Conservation (phyloP, 495 filamentous ascomycete species). For the Symbiotaphrina buchneri region DNA sequence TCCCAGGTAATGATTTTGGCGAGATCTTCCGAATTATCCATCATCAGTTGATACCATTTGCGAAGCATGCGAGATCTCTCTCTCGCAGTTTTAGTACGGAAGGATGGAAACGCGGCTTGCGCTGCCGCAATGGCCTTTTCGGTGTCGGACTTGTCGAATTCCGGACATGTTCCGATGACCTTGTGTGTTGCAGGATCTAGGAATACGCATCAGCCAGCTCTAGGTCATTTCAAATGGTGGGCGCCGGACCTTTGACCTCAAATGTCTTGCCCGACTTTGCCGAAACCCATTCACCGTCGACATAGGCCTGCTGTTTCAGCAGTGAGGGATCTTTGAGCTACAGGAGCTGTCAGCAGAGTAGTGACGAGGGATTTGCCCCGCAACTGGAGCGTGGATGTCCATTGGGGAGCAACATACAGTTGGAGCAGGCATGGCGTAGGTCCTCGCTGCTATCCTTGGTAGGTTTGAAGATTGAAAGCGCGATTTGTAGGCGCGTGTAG, state of each 20-base stretch:
- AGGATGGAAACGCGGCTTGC: conserved; percentile 5
- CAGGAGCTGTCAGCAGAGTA: not conserved
- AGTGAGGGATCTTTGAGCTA: conserved; percentile 69
- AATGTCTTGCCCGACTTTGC: conserved; percentile 63
- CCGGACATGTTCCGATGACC: conserved; percentile 62
- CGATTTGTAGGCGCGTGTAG: no score
- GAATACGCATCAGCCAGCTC: not conserved
- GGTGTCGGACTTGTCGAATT: conserved; percentile 54
- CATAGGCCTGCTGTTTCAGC: conserved; percentile 54
- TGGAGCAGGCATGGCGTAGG: conserved; percentile 11
- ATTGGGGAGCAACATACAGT: conserved; percentile 2
- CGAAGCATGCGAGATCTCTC: conserved; percentile 31
- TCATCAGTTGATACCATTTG: conserved; percentile 77
- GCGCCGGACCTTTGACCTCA: conserved; percentile 44
- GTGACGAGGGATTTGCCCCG: not conserved
- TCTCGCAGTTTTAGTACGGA: conserved; percentile 5
- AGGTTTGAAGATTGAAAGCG: no score
- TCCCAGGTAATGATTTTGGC: conserved; percentile 76
- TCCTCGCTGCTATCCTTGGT: conserved; percentile 6
- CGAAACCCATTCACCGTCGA: conserved; percentile 68
- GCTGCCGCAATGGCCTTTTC: conserved; percentile 33
- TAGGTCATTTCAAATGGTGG: conserved; percentile 1
- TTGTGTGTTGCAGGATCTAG: conserved; percentile 62
- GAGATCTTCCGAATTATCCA: conserved; percentile 72
- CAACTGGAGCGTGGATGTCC: not conserved